Conservation (phyloP, 345 rosid species). For the Ceriops zippeliana region DNA sequence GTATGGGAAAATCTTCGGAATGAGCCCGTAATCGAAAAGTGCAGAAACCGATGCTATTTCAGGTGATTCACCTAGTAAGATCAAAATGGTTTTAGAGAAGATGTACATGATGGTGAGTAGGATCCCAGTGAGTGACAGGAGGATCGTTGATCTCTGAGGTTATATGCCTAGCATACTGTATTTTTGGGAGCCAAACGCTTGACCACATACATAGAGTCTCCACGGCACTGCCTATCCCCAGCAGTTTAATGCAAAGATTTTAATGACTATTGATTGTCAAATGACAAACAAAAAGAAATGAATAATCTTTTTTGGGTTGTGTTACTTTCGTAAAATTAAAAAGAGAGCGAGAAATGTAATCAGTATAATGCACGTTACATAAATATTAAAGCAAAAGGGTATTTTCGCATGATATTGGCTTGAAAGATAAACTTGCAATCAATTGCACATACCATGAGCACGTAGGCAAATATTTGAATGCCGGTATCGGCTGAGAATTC, state of each 20-base stretch:
- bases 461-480: background rate
- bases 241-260: background rate
- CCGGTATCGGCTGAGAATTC: background rate
- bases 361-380: too few relatives aligned
- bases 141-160: background rate
- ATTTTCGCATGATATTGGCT: too few relatives aligned
- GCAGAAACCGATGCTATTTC: background rate
- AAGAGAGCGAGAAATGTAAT: too few relatives aligned
- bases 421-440: background rate
- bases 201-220: background rate
- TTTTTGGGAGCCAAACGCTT: background rate
- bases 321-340: too few relatives aligned
- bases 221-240: background rate
- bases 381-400: too few relatives aligned
- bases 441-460: background rate
- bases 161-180: background rate
- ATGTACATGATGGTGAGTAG: background rate
- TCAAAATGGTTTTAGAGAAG: background rate
- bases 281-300: too few relatives aligned
- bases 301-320: too few relatives aligned
- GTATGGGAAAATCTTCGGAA: background rate
- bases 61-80: background rate
- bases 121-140: background rate
- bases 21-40: background rate
- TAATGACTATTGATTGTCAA: background rate